These are phyloP conservation scores for Dacryopinax primogenitus DNA, from an alignment of 768 basidiomycete species.

Conservation along the genomic window DNA sequence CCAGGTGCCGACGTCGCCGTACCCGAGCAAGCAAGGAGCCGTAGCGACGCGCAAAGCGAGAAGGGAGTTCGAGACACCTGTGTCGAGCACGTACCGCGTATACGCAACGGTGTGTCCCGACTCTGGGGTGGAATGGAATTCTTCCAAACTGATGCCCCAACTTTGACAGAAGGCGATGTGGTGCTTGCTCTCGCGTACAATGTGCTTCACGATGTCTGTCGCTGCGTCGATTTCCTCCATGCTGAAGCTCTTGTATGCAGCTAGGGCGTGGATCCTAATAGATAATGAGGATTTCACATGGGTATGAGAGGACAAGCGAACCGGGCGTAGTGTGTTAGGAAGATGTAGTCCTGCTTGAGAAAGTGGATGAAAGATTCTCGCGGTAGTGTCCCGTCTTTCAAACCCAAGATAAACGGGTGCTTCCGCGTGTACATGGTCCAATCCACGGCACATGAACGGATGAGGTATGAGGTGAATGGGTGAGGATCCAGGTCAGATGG, in stretches of 20 bases:
- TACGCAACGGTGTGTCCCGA: conserved; percentile 68
- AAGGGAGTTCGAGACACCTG: conserved; percentile 60
- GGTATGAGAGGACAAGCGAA: conserved; percentile 20
- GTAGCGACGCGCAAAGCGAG: conserved; percentile 66
- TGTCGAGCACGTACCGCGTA: conserved; percentile 71
- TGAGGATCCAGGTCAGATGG: conserved; percentile 48
- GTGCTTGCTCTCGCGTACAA: conserved; percentile 56
- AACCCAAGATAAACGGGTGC: conserved; percentile 68
- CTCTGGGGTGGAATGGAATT: conserved; percentile 52
- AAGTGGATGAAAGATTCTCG: conserved; percentile 65
- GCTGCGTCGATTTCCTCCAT: conserved; percentile 52
- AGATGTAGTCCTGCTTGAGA: conserved; percentile 79
- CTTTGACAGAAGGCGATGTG: conserved; percentile 58
- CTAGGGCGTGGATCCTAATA: conserved; percentile 36
- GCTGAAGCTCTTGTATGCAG: conserved; percentile 61
- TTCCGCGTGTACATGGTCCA: conserved; percentile 47
- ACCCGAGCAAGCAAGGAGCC: conserved; percentile 76
- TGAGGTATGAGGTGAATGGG: conserved; percentile 54
- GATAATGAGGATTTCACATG: not conserved
- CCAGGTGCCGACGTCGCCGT: conserved; percentile 85
- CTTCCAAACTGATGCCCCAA: conserved; percentile 52
- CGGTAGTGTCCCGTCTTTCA: conserved; percentile 60
- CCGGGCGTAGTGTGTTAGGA: conserved; percentile 71
- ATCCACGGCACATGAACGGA: conserved; percentile 32
- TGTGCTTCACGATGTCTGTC: conserved; percentile 46